Conservation (phyloP, 2,329 filamentous ascomycete genomes). For the Scorias spongiosa region DNA sequence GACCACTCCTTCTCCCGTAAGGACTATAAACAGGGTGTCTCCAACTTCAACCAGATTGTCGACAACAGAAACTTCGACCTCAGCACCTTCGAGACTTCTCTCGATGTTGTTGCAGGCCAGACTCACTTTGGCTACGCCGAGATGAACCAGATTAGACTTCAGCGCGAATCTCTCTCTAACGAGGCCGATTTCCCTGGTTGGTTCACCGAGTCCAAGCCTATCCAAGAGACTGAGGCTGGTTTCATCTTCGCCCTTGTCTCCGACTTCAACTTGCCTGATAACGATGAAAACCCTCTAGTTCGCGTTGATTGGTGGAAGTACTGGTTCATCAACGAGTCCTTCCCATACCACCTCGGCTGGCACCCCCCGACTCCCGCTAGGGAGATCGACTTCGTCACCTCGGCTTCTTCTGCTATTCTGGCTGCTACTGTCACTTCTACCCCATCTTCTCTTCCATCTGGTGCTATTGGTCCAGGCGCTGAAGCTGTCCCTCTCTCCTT, state of each 20-base stretch:
- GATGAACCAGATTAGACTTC: conserved; percentile 4
- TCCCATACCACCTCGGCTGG: conserved; percentile 5
- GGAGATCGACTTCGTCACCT: neutral
- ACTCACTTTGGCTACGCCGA: conserved; percentile 3
- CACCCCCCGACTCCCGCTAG: conserved; percentile 1
- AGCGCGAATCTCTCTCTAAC: conserved; percentile 3
- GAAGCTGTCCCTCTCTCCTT: neutral
- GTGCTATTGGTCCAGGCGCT: neutral
- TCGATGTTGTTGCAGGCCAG: conserved; percentile 2
- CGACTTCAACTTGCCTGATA: conserved; percentile 1
- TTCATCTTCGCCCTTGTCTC: conserved; percentile 4
- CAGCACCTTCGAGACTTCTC: conserved; percentile 2
- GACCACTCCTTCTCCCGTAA: conserved; percentile 5
- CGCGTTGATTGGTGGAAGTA: conserved; percentile 5
- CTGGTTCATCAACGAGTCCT: conserved; percentile 4
- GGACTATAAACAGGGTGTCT: conserved; percentile 3
- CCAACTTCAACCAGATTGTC: neutral
- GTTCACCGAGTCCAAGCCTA: conserved; percentile 2
- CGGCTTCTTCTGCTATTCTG: neutral
- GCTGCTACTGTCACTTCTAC: conserved; percentile 1
- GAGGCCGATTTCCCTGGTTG: conserved; percentile 3
- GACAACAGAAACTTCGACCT: conserved; percentile 4
- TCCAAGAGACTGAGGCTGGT: conserved; percentile 2
- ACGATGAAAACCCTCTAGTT: conserved; percentile 1
- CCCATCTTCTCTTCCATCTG: neutral